Evolutionary conservation across 2,329 filamentous ascomycete species (phyloP).

Genomic region (Geosmithia morbida): DNA sequence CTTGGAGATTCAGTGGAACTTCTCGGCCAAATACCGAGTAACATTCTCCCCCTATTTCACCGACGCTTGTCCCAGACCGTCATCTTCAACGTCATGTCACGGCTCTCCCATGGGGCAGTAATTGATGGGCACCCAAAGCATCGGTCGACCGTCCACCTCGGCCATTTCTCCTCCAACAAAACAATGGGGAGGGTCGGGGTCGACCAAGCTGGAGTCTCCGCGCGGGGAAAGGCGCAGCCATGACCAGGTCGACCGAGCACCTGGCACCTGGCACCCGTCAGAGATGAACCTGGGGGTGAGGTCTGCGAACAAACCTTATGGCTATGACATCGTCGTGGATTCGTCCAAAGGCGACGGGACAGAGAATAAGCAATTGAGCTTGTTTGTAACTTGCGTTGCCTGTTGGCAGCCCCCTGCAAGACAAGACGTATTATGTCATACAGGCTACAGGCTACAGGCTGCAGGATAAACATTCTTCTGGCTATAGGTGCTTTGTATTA

Average conservation of each 20-base stretch:
- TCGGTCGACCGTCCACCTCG: neutral
- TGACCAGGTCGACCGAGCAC: neutral
- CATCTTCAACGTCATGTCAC: neutral
- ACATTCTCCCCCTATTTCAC: neutral
- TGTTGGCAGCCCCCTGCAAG: neutral
- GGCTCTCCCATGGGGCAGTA: neutral
- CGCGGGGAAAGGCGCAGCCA: neutral
- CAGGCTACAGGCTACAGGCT: neutral
- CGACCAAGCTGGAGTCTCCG: neutral
- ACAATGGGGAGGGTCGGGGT: neutral
- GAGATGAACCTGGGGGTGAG: neutral
- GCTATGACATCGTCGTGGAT: neutral
- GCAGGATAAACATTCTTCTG: neutral
- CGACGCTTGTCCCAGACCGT: neutral
- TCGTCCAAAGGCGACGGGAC: neutral
- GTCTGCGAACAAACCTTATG: neutral
- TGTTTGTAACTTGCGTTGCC: neutral
- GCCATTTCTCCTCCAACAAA: neutral
- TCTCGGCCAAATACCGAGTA: neutral
- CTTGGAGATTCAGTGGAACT: neutral
- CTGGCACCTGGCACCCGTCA: neutral
- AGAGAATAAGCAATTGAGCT: neutral
- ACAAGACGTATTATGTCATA: neutral
- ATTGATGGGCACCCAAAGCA: neutral
- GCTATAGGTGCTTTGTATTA: neutral